Base-by-base conservation (phyloP, 225 moss, liverwort and hornwort species). In the Lunularia cruciata region DNA sequence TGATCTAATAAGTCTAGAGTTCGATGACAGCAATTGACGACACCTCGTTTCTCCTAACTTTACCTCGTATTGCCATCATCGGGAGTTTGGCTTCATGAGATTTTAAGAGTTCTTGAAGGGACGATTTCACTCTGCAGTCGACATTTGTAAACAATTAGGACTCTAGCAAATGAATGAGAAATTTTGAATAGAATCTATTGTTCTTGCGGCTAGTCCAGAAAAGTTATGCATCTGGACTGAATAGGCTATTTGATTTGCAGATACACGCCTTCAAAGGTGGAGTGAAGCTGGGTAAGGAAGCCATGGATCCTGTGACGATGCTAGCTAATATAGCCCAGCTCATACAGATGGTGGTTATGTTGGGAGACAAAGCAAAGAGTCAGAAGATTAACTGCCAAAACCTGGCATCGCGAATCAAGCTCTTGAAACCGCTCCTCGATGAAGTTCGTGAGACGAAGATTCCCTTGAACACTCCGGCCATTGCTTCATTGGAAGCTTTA, bases 391-490 rank as follows among this genome's bases (percentile, higher is more conserved):
- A 85, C 73, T 83, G 83, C 69, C 77, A 62, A 47, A 86, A 80
- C 47, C 69, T 88, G 66, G 67, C 68, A 60, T 83, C 79, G 67
- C 78, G 81, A 30, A 70, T 88, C 73, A 83, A 72, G 83, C 78
- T 76, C 22, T 14, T 88, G 78, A 80, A 81, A 73, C 81, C 85
- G 18, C 55, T 88, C 68, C 70, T 88, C 31, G 79, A 88, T 52
- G 88, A 88, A 83, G 83, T 86, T 14, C 86, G 81, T 38, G 88
- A 81, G 40, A 74, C 70, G 27, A 79, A 79, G 66, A 34, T 73
- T 67, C 63, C 72, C 8, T 42, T 80, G 65, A 67, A 80, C 30
- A 77, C 67, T 10, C 27, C 69, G 40, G 75, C 64, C 9, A 35
- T 65, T 26, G 36, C 65, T 35, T 73, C 76, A 72, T 75, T 88